These are phyloP conservation scores for Ceratocystiopsis brevicomis DNA, from an alignment of 2,329 filamentous ascomycete genomes.

Conservation along the genomic window DNA sequence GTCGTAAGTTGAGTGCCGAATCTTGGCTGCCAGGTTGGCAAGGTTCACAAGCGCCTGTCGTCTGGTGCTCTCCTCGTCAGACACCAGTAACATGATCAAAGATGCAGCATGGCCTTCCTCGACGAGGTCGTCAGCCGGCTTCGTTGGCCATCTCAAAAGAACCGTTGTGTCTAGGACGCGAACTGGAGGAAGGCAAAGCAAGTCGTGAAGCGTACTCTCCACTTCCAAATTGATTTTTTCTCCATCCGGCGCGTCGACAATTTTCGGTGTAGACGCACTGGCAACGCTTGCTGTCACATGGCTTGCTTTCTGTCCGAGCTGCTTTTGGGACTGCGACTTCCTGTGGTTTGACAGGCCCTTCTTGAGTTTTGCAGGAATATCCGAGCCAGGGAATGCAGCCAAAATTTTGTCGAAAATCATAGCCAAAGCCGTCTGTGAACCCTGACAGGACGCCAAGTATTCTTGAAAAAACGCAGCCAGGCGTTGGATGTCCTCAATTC, in stretches of 20 bases:
- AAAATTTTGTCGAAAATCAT: constrained; percentile 24
- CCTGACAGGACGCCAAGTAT: constrained; percentile 31
- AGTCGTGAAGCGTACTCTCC: constrained; percentile 28
- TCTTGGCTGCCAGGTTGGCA: constrained; percentile 41
- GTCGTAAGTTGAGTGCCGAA: constrained; percentile 50
- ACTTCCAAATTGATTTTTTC: constrained; percentile 2
- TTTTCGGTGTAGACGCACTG: no score
- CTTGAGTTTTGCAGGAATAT: constrained; percentile 6
- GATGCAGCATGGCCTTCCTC: constrained; percentile 56
- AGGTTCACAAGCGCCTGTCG: constrained; percentile 57
- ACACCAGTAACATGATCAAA: constrained; percentile 58
- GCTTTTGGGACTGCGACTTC: not conserved
- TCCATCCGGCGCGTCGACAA: not conserved
- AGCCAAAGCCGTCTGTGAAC: constrained; percentile 23
- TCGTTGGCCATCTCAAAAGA: constrained; percentile 49
- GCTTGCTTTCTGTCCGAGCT: not conserved
- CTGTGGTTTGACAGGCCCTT: not conserved
- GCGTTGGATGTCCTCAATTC: constrained; percentile 20
- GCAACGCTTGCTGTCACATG: not conserved
- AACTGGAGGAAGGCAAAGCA: constrained; percentile 29
- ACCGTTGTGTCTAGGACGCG: constrained; percentile 31
- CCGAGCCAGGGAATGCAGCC: constrained; percentile 17
- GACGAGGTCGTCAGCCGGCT: constrained; percentile 59
- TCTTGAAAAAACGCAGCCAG: constrained; percentile 39
- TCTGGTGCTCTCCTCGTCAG: constrained; percentile 54